A percentile compares a stretch with the other conserved stretches of the same genome.
phyloP scores from a whole-genome alignment of 148 eudicot genomes.

The Diospyros lotus region DNA sequence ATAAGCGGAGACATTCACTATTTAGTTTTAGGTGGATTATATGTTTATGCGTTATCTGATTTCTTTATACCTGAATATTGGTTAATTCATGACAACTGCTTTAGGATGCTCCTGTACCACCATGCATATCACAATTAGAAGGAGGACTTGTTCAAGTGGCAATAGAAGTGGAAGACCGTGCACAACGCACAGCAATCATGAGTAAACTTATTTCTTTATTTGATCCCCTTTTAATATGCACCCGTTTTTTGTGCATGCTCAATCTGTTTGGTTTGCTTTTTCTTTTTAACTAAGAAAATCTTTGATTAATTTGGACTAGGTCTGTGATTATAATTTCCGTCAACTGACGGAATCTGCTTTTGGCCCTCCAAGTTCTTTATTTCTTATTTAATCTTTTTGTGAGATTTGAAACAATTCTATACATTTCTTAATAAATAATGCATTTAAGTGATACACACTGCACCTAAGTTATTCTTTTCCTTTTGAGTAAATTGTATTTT shows the following conservation, averaged over 20 bases:
- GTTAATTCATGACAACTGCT: conserved; percentile 10
- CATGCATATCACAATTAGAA: conserved; percentile 93
- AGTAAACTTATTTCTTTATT: conserved; percentile 34
- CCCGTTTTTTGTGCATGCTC: background rate
- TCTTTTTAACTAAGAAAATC: background rate
- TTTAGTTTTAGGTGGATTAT: background rate
- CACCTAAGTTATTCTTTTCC: background rate
- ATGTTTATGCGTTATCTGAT: background rate
- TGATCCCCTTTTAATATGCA: background rate
- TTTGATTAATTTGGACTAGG: background rate
- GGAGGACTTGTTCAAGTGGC: conserved; percentile 99
- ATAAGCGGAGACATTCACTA: background rate
- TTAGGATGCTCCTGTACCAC: conserved; percentile 99
- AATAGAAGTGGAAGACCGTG: conserved; percentile 98
- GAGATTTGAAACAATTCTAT: background rate
- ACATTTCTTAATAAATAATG: background rate
- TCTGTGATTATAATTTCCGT: background rate
- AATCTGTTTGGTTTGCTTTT: background rate
- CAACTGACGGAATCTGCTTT: background rate
- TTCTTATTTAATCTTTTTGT: background rate
- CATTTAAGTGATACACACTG: background rate
- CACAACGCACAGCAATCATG: conserved; percentile 88
- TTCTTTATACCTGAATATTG: background rate
- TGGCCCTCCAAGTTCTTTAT: background rate
- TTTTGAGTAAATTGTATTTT: background rate